phyloP scores from a whole-genome alignment of 345 rosid genomes.

The Eucalyptus globulus region DNA sequence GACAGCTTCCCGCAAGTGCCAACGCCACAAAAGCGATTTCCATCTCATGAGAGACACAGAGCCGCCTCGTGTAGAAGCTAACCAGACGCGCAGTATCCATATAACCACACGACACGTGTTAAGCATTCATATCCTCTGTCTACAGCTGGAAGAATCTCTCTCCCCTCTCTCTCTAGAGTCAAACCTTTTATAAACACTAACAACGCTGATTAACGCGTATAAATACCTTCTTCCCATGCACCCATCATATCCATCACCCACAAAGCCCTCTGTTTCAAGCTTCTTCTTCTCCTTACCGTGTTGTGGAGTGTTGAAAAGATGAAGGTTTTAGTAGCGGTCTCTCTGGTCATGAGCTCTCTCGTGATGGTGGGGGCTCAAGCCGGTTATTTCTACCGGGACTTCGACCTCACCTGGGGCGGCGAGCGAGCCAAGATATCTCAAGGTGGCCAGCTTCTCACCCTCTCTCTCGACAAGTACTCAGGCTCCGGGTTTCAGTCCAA shows the following conservation, averaged over 20 bases:
- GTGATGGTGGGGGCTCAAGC: neutral
- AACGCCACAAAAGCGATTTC: neutral
- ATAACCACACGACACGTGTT: neutral
- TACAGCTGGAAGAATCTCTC: neutral
- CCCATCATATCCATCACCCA: neutral
- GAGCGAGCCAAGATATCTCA: slow-evolving; percentile 24
- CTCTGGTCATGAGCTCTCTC: neutral
- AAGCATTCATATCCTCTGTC: neutral
- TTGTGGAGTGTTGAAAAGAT: neutral
- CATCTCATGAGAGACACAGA: neutral
- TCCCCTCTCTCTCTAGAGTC: neutral
- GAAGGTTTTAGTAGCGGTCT: neutral
- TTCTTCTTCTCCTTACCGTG: neutral
- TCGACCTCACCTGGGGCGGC: slow-evolving; percentile 9
- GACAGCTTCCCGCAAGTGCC: neutral
- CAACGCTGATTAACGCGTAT: neutral
- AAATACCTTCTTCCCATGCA: neutral
- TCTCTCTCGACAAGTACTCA: slow-evolving; percentile 21
- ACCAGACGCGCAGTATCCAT: neutral
- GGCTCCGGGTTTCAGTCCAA: slow-evolving; percentile 51
- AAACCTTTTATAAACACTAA: neutral
- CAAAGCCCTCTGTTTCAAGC: neutral
- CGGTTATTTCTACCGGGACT: neutral
- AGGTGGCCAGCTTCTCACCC: slow-evolving; percentile 21
- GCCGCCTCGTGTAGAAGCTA: neutral